Evolutionary conservation across 345 rosid species (phyloP).

Genomic region (Schrenkiella parvula): DNA sequence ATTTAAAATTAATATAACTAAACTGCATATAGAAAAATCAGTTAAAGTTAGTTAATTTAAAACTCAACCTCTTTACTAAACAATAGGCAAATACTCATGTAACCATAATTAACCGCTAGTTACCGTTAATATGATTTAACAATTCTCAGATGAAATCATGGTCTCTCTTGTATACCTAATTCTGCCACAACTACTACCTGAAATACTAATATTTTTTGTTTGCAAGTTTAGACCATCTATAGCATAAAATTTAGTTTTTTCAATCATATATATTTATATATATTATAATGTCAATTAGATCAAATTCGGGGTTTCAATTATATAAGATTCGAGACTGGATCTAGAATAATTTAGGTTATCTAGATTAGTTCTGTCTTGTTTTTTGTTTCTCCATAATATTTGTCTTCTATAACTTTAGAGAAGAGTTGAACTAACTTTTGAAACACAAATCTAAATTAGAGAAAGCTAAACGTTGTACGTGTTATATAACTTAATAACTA

Average conservation of each 20-base stretch:
- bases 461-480: background rate
- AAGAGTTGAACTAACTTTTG: background rate
- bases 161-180: slow-evolving; percentile 22
- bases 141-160: slow-evolving; percentile 1
- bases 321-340: background rate
- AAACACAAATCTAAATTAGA: background rate
- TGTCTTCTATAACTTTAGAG: background rate
- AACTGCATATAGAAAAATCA: background rate
- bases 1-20: background rate
- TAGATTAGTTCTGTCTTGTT: background rate
- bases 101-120: slow-evolving; percentile 18
- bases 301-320: background rate
- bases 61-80: background rate
- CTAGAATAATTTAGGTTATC: background rate
- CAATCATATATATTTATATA: too few relatives aligned
- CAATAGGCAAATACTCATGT: background rate
- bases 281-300: background rate
- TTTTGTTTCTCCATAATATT: background rate
- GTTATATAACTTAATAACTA: background rate
- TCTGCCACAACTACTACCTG: slow-evolving; percentile 31
- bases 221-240: background rate
- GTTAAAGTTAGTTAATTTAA: background rate
- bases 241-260: too few relatives aligned
- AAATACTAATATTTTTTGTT: slow-evolving; percentile 13
- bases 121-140: slow-evolving; percentile 15